Percentiles rank a stretch among this genome's conserved stretches.
phyloP scores from a whole-genome alignment of 352 stramenopile genomes.

The Pythium myriotylum region DNA sequence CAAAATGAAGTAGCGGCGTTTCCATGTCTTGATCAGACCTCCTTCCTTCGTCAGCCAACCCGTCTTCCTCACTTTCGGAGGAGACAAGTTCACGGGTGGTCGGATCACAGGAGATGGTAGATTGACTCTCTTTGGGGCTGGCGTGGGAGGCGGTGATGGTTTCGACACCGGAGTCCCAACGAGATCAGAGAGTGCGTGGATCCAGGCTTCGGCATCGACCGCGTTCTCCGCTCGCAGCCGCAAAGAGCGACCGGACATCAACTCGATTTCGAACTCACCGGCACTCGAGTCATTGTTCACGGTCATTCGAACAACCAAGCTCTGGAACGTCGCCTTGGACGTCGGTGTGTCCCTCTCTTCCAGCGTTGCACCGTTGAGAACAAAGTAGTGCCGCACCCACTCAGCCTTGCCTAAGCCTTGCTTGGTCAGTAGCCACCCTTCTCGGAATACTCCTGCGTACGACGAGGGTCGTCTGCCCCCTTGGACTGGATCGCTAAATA shows the following conservation, averaged over 20 bases:
- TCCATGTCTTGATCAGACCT: constrained; percentile 51
- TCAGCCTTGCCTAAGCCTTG: constrained; percentile 41
- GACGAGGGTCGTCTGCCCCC: constrained; percentile 14
- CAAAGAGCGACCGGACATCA: constrained; percentile 54
- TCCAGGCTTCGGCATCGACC: constrained; percentile 57
- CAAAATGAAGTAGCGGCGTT: constrained; percentile 69
- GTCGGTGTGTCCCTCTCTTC: constrained; percentile 62
- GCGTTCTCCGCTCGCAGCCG: constrained; percentile 49
- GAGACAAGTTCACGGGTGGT: constrained; percentile 11
- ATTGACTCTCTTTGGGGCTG: background rate
- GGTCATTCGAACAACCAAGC: constrained; percentile 52
- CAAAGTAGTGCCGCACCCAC: constrained; percentile 73
- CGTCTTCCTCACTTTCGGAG: constrained; percentile 29
- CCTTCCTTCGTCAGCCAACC: constrained; percentile 73
- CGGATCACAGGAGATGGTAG: constrained; percentile 14
- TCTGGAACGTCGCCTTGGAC: constrained; percentile 47
- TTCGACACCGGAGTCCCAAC: constrained; percentile 9
- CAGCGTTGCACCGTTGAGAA: constrained; percentile 54
- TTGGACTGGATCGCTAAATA: background rate
- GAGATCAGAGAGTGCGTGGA: constrained; percentile 38
- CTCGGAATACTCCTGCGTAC: constrained; percentile 32
- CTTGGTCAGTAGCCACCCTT: constrained; percentile 66
- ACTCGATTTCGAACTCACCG: constrained; percentile 46
- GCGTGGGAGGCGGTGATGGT: background rate
- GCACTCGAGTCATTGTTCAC: constrained; percentile 38